Evolutionary conservation across 2,329 filamentous ascomycete species (phyloP), one percentile per base, ranked within the genome.

Genomic region (Trematosphaeria pertusa): DNA sequence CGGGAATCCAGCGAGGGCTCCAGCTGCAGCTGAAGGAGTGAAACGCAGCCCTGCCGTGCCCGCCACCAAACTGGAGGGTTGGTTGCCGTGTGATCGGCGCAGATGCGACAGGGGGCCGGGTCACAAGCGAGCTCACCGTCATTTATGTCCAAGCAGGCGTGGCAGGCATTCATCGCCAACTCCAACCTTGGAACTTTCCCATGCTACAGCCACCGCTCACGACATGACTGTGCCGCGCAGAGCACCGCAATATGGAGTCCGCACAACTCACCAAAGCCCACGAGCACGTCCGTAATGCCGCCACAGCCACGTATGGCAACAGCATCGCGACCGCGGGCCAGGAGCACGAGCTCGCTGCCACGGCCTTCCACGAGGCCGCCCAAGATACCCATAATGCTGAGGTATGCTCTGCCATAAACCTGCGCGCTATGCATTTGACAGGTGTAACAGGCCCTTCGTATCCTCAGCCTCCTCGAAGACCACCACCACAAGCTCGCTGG

Each of bases 341-440:
- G 64, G 89, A 96, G 71, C 93, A 97, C 73, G 86, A 92, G 42
- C 80, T 89, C 46, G 94, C 94, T 28, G 93, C 94, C 2, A 87
- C 86, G 54, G 90, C 96, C 69, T 97, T 96, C 70, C 87, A 90
- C 50, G 87, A 87, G 50, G 92, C 91, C 21, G 86, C 89, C n/a
- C 82, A 84, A 51, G 81, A 75, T 37, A 96, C 90, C 6, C 72
- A 73, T n/a, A 83, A 87, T 65, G 69, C 68, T 4, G 82, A 85
- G 72, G 82, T 83, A 63, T 42, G 46, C 15, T 10, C n/a, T 5
- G n/a, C 14, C n/a, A 36, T 32, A 8, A 9, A 20, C 21, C n/a
- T 4, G 9, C 7, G 11, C 31, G 2, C 3, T 5, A 6, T 8
- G 3, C 33, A 2, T 8, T 9, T 20, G 11, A 8, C 34, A 15